Base-by-base conservation (phyloP, 495 filamentous ascomycete genomes). In the Cudoniella acicularis region DNA sequence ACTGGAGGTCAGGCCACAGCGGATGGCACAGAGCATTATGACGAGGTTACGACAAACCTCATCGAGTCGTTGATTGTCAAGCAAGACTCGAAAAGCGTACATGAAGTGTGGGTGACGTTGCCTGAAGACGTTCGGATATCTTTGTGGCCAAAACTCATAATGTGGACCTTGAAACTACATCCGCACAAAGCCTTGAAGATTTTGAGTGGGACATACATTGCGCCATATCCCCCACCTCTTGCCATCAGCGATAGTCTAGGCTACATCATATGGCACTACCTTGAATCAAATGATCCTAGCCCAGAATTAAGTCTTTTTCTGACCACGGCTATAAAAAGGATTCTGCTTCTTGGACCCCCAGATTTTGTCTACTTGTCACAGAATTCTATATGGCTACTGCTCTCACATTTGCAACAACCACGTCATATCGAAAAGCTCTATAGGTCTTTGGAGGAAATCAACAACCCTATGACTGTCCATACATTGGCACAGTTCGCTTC, bases 61-160 rank as follows among this genome's bases (percentile, higher is more conserved):
- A n/a, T n/a, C n/a, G n/a, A n/a, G n/a, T n/a, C n/a, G n/a, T n/a
- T n/a, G n/a, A n/a, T n/a, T n/a, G n/a, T n/a, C n/a, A n/a, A n/a
- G n/a, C n/a, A n/a, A n/a, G n/a, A n/a, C n/a, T n/a, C n/a, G n/a
- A n/a, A n/a, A n/a, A n/a, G n/a, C n/a, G n/a, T n/a, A n/a, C n/a
- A n/a, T n/a, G 47, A 49, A 3, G 21, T 23, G 23, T 58, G 56
- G 56, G 8, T 13, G 42, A 51, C 21, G 9, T n/a, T 58, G 1
- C 17, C 25, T n/a, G 23, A 8, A 18, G 18, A 30, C 1, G n/a
- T 21, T 11, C n/a, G 11, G 21, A 16, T n/a, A 41, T 11, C 2
- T 63, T 8, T 47, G 4, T 67, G 64, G 64, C 58, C 56, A n/a
- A 25, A 57, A 16, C 49, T 68, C 10, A 63, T 68, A 50, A 10